phyloP scores from a whole-genome alignment of 352 stramenopile genomes.

The Globisporangium radiosum region DNA sequence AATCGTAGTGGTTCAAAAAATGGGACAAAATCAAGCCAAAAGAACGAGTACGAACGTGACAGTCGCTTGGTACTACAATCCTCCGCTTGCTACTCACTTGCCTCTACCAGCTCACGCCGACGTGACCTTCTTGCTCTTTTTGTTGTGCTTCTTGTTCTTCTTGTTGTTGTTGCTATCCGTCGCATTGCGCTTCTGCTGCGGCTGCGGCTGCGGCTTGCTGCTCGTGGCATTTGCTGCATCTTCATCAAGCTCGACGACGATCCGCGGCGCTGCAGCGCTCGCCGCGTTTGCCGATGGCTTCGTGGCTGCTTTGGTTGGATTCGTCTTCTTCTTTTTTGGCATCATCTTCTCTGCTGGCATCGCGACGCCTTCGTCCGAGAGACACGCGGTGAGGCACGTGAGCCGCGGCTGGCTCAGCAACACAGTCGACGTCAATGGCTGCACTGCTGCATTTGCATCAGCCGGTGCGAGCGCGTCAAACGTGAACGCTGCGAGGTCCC shows the following conservation, averaged over 20 bases:
- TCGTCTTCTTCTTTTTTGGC: constrained; percentile 57
- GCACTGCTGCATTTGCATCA: constrained; percentile 48
- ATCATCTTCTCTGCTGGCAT: constrained; percentile 16
- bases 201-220: constrained; percentile 1
- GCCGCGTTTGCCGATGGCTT: constrained; percentile 13
- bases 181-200: constrained; percentile 13
- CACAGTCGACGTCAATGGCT: constrained; percentile 51
- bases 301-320: constrained; percentile 10
- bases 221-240: not conserved
- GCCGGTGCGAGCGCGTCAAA: constrained; percentile 40
- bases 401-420: constrained; percentile 69
- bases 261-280: constrained; percentile 33
- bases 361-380: constrained; percentile 22
- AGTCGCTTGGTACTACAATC: too few relatives aligned
- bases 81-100: not conserved
- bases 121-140: constrained; percentile 10
- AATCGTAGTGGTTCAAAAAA: too few relatives aligned
- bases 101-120: not conserved
- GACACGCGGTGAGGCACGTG: constrained; percentile 65
- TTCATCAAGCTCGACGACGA: constrained; percentile 66
- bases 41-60: too few relatives aligned
- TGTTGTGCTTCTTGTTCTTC: constrained; percentile 15
- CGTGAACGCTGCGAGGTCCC: constrained; percentile 60
- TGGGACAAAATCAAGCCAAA: too few relatives aligned
- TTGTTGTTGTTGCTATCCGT: constrained; percentile 8